phyloP scores from a whole-genome alignment of 2,329 filamentous ascomycete genomes.

The Aspergillus pseudotamarii region DNA sequence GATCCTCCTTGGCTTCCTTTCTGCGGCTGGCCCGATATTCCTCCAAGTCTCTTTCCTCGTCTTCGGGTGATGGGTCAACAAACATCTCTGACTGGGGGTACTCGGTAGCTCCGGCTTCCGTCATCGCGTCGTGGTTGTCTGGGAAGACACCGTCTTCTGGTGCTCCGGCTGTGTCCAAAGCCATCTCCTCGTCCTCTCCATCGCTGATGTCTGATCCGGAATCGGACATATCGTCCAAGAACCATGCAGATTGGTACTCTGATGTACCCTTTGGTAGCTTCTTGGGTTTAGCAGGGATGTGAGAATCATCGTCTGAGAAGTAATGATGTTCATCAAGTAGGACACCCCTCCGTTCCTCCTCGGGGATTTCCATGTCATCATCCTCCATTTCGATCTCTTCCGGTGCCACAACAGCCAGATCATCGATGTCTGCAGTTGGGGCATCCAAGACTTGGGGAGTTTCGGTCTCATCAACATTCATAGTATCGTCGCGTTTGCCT shows the following conservation, averaged over 20 bases:
- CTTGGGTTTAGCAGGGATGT: constrained; percentile 65
- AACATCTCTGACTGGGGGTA: constrained; percentile 95
- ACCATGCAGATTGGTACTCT: constrained; percentile 93
- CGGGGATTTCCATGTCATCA: constrained; percentile 57
- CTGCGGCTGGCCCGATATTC: constrained; percentile 78
- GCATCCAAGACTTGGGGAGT: constrained; percentile 61
- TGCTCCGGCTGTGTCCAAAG: constrained; percentile 59
- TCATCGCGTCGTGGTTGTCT: constrained; percentile 58
- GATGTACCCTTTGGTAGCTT: constrained; percentile 88
- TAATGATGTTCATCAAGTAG: constrained; percentile 96
- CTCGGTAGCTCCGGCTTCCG: constrained; percentile 80
- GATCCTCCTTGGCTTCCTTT: constrained; percentile 82
- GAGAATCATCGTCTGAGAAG: constrained; percentile 82
- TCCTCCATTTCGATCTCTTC: constrained; percentile 82
- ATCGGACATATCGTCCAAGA: constrained; percentile 77
- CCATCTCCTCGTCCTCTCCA: constrained; percentile 60
- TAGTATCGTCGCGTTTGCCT: constrained; percentile 60
- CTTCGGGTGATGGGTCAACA: constrained; percentile 74
- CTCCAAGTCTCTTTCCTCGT: constrained; percentile 79
- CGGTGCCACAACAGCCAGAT: constrained; percentile 79
- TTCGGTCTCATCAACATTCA: constrained; percentile 66
- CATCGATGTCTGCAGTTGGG: constrained; percentile 79
- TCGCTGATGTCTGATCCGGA: constrained; percentile 82
- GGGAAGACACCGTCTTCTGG: constrained; percentile 81
- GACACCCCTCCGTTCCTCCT: constrained; percentile 75